Conservation (phyloP, 208 protist genomes). For the Leishmania turanica region DNA sequence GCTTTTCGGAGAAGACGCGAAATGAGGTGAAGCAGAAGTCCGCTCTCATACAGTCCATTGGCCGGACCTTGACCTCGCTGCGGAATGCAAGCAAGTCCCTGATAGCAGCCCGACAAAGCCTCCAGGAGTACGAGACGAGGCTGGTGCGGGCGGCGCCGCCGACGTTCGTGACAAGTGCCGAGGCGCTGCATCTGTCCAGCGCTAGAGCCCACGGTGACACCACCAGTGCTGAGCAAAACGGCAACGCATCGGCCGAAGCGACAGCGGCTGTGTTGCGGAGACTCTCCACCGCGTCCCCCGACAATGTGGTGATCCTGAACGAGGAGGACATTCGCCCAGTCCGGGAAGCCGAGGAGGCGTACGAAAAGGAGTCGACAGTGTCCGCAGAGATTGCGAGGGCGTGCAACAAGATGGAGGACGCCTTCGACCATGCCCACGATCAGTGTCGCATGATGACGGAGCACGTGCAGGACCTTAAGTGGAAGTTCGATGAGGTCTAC, state of each 20-base stretch:
- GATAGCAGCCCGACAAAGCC: background rate
- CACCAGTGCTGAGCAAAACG: constrained; percentile 6
- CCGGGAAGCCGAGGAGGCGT: constrained; percentile 39
- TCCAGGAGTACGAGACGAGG: constrained; percentile 46
- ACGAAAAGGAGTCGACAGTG: constrained; percentile 29
- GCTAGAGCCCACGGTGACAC: background rate
- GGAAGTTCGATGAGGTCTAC: constrained; percentile 37
- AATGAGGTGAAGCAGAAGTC: constrained; percentile 78
- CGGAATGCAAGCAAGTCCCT: constrained; percentile 36
- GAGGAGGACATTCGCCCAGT: constrained; percentile 46
- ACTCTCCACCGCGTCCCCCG: background rate
- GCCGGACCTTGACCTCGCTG: constrained; percentile 43
- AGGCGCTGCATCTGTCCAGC: constrained; percentile 16
- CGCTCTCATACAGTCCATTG: constrained; percentile 56
- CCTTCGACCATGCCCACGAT: constrained; percentile 23
- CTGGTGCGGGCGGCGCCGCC: constrained; percentile 48
- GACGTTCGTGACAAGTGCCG: constrained; percentile 39
- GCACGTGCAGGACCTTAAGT: constrained; percentile 44
- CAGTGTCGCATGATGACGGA: constrained; percentile 48
- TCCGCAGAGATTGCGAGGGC: constrained; percentile 18
- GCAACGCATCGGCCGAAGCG: background rate
- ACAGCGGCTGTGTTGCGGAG: background rate
- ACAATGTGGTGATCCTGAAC: constrained; percentile 33
- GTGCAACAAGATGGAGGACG: constrained; percentile 32
- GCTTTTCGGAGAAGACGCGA: constrained; percentile 64